Evolutionary conservation across 176 grass and related monocot species (phyloP).

Genomic region (Guadua angustifolia): DNA sequence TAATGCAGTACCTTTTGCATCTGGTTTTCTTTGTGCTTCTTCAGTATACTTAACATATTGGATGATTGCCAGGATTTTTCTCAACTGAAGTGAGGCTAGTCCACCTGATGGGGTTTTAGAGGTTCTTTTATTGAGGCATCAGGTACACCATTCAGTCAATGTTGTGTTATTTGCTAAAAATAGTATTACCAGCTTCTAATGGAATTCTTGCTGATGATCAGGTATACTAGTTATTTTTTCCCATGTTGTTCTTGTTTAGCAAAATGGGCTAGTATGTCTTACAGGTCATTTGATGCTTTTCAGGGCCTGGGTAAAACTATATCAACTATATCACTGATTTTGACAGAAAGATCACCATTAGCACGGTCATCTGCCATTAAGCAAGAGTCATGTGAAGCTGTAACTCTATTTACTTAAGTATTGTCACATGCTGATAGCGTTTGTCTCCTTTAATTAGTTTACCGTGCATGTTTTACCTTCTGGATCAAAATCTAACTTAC

Average conservation of each 20-base stretch:
- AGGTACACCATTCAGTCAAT: conserved; percentile 54
- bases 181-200: conserved; percentile 24
- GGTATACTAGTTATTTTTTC: conserved; percentile 51
- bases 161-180: conserved; percentile 18
- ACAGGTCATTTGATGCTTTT: conserved; percentile 44
- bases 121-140: conserved; percentile 93
- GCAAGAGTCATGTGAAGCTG: conserved; percentile 70
- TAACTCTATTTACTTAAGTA: no score
- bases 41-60: conserved; percentile 42
- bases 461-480: no score
- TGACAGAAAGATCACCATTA: conserved; percentile 84
- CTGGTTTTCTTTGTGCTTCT: conserved; percentile 37
- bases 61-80: conserved; percentile 78
- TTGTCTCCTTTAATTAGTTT: no score
- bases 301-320: conserved; percentile 98
- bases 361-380: conserved; percentile 46
- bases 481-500: no score
- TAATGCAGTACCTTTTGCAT: conserved; percentile 19
- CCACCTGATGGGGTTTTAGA: conserved; percentile 85
- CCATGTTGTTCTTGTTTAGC: conserved; percentile 16
- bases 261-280: conserved; percentile 37
- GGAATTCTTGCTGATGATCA: conserved; percentile 99
- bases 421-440: no score
- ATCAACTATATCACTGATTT: conserved; percentile 88
- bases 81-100: conserved; percentile 77